These are phyloP conservation scores for Akanthomyces lecanii DNA, from an alignment of 2,329 filamentous ascomycete genomes.

Conservation along the genomic window DNA sequence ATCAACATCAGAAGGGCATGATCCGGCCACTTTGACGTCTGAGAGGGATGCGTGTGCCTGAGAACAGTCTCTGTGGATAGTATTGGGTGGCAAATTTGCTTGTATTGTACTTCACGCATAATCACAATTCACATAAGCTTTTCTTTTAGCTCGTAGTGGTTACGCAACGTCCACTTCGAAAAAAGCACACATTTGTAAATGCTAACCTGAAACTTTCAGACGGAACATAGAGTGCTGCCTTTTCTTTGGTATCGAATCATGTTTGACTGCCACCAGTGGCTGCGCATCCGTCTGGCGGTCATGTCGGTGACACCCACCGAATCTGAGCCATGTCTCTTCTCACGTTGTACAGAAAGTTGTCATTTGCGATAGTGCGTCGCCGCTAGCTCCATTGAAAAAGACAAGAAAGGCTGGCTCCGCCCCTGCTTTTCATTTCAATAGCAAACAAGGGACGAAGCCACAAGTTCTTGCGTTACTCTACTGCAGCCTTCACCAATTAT, in stretches of 20 bases:
- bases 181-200: not conserved
- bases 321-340: slow-evolving; percentile 1
- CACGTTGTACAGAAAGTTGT: not conserved
- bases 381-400: not conserved
- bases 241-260: not conserved
- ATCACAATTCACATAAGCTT: too few relatives aligned
- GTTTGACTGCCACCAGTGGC: not conserved
- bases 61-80: not conserved
- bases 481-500: not conserved
- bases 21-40: not conserved
- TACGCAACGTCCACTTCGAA: not conserved
- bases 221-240: too few relatives aligned
- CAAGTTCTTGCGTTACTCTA: too few relatives aligned
- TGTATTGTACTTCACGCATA: not conserved
- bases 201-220: too few relatives aligned
- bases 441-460: not conserved
- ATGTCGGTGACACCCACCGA: not conserved
- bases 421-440: not conserved
- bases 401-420: not conserved
- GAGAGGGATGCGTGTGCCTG: not conserved
- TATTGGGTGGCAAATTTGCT: not conserved
- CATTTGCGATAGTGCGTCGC: slow-evolving; percentile 1
- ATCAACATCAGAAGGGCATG: slow-evolving; percentile 1
- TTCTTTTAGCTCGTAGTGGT: too few relatives aligned
- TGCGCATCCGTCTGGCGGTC: not conserved